Evolutionary conservation across 768 basidiomycete genomes (phyloP), one percentile per base, ranked within the genome.

Genomic region (Kwoniella heveanensis): DNA sequence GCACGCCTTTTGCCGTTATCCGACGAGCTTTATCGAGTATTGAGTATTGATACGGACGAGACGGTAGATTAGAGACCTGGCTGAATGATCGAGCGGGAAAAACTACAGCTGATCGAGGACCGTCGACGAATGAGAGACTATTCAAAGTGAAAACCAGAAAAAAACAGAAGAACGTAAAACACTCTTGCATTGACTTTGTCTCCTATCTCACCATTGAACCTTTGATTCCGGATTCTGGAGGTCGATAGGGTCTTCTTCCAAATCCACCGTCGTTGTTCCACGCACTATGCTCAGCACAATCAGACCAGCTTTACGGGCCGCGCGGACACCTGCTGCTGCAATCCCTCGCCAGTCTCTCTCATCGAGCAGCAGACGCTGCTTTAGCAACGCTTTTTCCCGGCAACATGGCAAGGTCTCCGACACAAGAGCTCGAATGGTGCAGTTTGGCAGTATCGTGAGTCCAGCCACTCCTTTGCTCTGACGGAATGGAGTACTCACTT

Each of bases 371-470:
- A 50, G 26, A 55, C 25, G 24, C 22, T 55, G 32, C 52, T 61
- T 37, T 6, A 51, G 22, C 21, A 44, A 37, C 24, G 25, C 13
- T 26, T 50, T 48, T 26, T 9, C 44, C 21, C 15, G 29, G 17
- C 17, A 9, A 9, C 9, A 44, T 44, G 17, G 5, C 21, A 32
- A 36, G 27, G 25, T 21, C 21, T 48, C 27, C 22, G 47, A 44
- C n/a, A 13, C 29, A 17, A 29, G 52, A 61, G n/a, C 36, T 25
- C 44, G 52, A 19, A 12, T 54, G 19, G 6, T 61, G 6, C 60
- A 62, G 27, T n/a, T 62, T 1, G 54, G 60, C 6, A 25, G 46
- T 12, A 44, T 39, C 13, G 60, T 62, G 32, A 54, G 60, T 62
- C 2, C 8, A 44, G 24, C n/a, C n/a, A n/a, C n/a, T n/a, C n/a